Base-by-base conservation (phyloP, 202 grass and related monocot genomes). In the Schoenoplectus triqueter region DNA sequence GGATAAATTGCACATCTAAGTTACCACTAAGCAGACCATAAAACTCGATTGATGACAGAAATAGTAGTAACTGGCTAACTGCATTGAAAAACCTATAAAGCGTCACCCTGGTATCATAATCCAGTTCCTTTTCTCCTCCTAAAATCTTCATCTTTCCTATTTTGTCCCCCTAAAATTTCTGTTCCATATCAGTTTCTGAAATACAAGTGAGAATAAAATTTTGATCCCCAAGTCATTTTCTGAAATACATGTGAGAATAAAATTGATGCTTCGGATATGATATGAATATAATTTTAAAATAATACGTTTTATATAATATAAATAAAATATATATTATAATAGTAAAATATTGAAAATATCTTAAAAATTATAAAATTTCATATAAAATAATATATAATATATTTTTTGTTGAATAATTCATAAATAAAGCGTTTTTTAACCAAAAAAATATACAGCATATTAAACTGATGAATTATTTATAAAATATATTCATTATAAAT, bases 21-120 rank as follows among this genome's bases (percentile, higher is more conserved):
- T 66, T 66, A 66, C 22, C 64, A 31, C 21, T 41, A 39, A 66
- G 64, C 64, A 66, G 64, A 66, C 22, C 64, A 40, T 14, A 64
- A 66, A 66, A 39, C 20, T 67, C 41, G 65, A 67, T 67, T 67
- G 9, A 41, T 67, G 31, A 10, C 7, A 14, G 40, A 67, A 41
- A 13, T 4, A 66, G 21, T 40, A 66, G 64, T 67, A 41, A 31
- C 31, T 31, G 31, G 31, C 31, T 31, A 41, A 41, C 21, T 67
- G 10, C 65, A 42, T 49, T 5, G 65, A 21, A 13, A 4, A 40
- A 0, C 10, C 10, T 11, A 41, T 10, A 22, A 2, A 22, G 2
- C 18, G 21, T 64, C 61, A 64, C n/a, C 61, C 0, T 21, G 19
- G 5, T 64, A 62, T 7, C 6, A 4, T 62, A 8, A 68, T 41